phyloP scores from a whole-genome alignment of 305 asterid species.

The Fraxinus velutina region DNA sequence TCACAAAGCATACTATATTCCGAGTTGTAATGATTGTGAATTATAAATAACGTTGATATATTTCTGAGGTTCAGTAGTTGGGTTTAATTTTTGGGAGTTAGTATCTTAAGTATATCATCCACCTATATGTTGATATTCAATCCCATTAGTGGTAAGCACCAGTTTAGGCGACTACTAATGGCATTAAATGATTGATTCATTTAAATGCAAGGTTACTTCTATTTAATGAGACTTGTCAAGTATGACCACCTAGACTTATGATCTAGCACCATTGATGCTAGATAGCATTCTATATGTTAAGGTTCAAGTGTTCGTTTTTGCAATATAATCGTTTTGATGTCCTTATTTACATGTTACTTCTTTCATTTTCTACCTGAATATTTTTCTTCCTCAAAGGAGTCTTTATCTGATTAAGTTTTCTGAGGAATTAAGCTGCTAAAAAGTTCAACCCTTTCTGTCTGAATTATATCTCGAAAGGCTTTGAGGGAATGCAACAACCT shows the following conservation, averaged over 20 bases:
- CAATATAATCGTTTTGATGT: slow-evolving; percentile 9
- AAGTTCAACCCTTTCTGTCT: neutral
- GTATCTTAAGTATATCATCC: neutral
- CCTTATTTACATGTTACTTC: neutral
- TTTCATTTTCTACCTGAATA: slow-evolving; percentile 14
- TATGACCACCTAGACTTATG: neutral
- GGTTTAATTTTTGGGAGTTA: neutral
- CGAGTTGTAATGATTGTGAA: neutral
- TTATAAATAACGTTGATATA: neutral
- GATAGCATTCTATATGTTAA: neutral
- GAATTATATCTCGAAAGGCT: neutral
- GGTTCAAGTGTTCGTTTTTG: neutral
- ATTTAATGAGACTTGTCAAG: neutral
- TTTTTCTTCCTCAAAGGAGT: slow-evolving; percentile 18
- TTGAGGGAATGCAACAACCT: slow-evolving; percentile 26
- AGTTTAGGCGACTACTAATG: neutral
- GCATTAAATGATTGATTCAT: neutral
- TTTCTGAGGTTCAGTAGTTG: neutral
- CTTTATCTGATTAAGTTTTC: neutral
- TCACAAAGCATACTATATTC: neutral
- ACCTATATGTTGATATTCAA: neutral
- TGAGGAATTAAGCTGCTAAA: slow-evolving; percentile 13
- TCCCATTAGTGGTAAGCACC: neutral
- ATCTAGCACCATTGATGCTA: neutral
- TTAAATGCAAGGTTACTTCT: neutral